phyloP scores from a whole-genome alignment of 2,329 filamentous ascomycete species.

The Cryphonectria nitschkei region DNA sequence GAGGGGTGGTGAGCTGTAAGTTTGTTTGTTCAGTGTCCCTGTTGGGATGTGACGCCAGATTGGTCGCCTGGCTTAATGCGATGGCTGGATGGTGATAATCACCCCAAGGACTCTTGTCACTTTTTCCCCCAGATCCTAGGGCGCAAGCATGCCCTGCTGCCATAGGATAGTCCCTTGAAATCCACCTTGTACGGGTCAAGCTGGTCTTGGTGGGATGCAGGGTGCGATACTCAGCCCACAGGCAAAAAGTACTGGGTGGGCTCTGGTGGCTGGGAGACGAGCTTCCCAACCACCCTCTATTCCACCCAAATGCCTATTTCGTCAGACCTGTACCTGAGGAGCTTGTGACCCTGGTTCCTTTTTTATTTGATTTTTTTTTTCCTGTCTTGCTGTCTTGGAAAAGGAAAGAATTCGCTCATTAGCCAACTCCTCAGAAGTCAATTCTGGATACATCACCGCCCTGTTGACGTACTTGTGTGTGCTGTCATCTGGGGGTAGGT shows the following conservation, averaged over 20 bases:
- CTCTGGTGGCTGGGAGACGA: conserved; percentile 10
- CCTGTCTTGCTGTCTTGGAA: background rate
- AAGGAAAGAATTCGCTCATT: background rate
- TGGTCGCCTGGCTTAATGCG: conserved; percentile 17
- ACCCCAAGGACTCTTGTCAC: background rate
- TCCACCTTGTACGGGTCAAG: background rate
- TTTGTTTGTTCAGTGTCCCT: conserved; percentile 10
- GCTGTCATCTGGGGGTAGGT: background rate
- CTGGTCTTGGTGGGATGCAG: background rate
- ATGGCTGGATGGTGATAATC: conserved; percentile 22
- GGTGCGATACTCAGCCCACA: conserved; percentile 6
- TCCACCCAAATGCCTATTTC: conserved; percentile 15
- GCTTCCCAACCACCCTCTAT: conserved; percentile 14
- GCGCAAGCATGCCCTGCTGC: background rate
- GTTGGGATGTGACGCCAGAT: conserved; percentile 20
- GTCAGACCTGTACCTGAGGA: conserved; percentile 1
- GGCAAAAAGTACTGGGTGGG: conserved; percentile 1
- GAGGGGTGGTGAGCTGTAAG: background rate
- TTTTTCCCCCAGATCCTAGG: background rate
- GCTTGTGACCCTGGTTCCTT: background rate
- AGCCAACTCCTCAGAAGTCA: background rate
- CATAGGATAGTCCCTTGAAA: background rate
- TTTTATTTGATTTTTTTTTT: background rate
- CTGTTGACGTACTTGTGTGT: conserved; percentile 10
- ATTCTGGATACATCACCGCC: conserved; percentile 6